Conservation (phyloP, 108 stramenopile species). For the Cyclotella atomus region DNA sequence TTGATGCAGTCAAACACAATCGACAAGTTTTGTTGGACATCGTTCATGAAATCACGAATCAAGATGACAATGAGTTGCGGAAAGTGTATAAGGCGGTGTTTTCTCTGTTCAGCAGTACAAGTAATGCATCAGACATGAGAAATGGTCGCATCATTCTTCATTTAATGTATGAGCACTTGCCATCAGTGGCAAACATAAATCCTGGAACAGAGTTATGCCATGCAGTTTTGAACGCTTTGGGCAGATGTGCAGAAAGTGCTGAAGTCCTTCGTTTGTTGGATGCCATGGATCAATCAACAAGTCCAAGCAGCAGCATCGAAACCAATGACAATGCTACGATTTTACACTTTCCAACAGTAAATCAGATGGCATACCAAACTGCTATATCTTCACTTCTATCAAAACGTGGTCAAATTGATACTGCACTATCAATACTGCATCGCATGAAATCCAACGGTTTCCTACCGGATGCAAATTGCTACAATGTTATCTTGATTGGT, state of each 20-base stretch:
- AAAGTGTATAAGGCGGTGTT: slow-evolving; percentile 37
- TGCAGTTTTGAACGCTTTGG: slow-evolving; percentile 27
- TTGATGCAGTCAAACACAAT: slow-evolving; percentile 28
- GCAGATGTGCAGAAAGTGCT: slow-evolving; percentile 14
- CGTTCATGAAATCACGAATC: neutral
- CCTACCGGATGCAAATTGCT: slow-evolving; percentile 28
- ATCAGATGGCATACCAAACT: slow-evolving; percentile 45
- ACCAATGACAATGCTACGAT: neutral
- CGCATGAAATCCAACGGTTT: slow-evolving; percentile 39
- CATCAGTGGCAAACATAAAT: slow-evolving; percentile 11
- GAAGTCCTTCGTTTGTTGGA: slow-evolving; percentile 16
- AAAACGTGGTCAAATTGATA: slow-evolving; percentile 15
- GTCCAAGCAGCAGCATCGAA: neutral
- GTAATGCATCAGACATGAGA: neutral
- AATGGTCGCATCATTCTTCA: slow-evolving; percentile 7
- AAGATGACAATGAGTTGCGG: slow-evolving; percentile 35
- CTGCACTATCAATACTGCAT: slow-evolving; percentile 25
- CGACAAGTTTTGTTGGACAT: too few relatives aligned
- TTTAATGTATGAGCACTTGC: slow-evolving; percentile 32
- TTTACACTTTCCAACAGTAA: slow-evolving; percentile 12
- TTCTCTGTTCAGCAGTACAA: slow-evolving; percentile 28
- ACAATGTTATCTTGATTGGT: slow-evolving; percentile 36
- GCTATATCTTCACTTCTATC: slow-evolving; percentile 46
- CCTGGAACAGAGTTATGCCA: slow-evolving; percentile 42
- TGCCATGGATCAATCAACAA: slow-evolving; percentile 26